Evolutionary conservation across 108 stramenopile species (phyloP), one percentile per base, ranked within the genome.

Genomic region (Pseudonitzschia delicatissima): DNA sequence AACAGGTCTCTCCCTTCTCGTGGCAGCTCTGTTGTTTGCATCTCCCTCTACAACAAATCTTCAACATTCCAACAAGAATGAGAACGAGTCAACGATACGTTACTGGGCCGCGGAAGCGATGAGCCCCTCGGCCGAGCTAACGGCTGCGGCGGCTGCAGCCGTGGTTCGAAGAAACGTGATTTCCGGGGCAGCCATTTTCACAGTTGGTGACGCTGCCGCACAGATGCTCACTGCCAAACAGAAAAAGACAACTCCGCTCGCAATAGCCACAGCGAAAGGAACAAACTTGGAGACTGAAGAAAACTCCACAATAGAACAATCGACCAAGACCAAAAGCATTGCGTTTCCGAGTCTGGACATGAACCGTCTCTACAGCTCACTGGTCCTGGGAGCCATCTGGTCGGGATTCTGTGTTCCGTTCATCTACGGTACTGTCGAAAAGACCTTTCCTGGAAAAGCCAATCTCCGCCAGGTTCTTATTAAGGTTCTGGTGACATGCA

Each of bases 161-260:
- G n/a, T 28, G n/a, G 11, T 55, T 12, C 53, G 53, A 1, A 7
- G 31, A 33, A 55, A 55, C 32, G 32, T 55, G 4, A 31, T 55
- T 33, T 55, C 53, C 29, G 53, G 53, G 11, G 53, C 53, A 1
- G 20, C 53, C 12, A 55, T 55, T 4, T 55, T 55, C n/a, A 55
- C 53, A n/a, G 20, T 33, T 25, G 53, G 53, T 28, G 53, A 55
- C 32, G 12, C 31, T 55, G 29, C 31, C 12, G 53, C 53, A 23
- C 53, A 55, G 32, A 11, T 55, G 13, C 42, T 44, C 42, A n/a
- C n/a, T 44, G 17, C 42, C 17, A n/a, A 51, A 7, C 12, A 2
- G 3, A 51, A 23, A 51, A 18, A 18, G 21, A 51, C 23, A 3
- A 23, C 21, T 3, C 23, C 23, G 21, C 5, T 23, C 4, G 20